These are phyloP conservation scores for Allantophomopsis lycopodina DNA, from an alignment of 2,329 filamentous ascomycete species.

Conservation along the genomic window DNA sequence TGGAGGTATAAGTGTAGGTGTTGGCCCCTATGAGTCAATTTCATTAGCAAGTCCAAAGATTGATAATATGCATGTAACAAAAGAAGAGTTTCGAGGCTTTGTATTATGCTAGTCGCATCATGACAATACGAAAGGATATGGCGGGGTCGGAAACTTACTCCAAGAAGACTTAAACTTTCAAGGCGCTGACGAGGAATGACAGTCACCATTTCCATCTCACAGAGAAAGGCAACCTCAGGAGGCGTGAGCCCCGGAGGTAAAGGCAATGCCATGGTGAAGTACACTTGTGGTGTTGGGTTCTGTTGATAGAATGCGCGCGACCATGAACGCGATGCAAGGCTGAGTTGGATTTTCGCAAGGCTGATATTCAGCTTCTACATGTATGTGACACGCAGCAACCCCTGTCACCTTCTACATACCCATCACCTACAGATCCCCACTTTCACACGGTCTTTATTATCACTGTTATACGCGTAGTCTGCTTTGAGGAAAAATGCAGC, in stretches of 20 bases:
- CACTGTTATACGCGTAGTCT: no score
- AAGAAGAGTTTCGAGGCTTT: no score
- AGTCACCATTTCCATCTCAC: slow-evolving; percentile 94
- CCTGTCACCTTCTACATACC: no score
- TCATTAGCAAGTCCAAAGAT: background rate
- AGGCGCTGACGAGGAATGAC: slow-evolving; percentile 84
- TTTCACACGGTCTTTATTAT: no score
- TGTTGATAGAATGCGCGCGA: background rate
- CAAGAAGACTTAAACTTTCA: slow-evolving; percentile 71
- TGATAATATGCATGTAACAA: no score
- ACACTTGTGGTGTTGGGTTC: background rate
- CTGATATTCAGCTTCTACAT: no score
- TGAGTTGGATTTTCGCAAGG: no score
- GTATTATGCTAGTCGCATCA: no score
- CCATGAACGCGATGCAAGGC: no score
- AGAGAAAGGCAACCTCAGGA: slow-evolving; percentile 82
- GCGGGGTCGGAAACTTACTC: slow-evolving; percentile 45
- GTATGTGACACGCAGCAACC: no score
- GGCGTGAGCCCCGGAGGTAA: slow-evolving; percentile 50
- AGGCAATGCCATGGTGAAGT: slow-evolving; percentile 17
- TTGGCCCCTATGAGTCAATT: slow-evolving; percentile 45
- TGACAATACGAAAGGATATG: slow-evolving; percentile 3
- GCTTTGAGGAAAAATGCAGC: no score
- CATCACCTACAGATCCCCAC: no score
- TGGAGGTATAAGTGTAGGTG: slow-evolving; percentile 62